Evolutionary conservation across 2,329 filamentous ascomycete genomes (phyloP), one percentile per base, ranked within the genome.

Genomic region (Emmonsiellopsis sp.): DNA sequence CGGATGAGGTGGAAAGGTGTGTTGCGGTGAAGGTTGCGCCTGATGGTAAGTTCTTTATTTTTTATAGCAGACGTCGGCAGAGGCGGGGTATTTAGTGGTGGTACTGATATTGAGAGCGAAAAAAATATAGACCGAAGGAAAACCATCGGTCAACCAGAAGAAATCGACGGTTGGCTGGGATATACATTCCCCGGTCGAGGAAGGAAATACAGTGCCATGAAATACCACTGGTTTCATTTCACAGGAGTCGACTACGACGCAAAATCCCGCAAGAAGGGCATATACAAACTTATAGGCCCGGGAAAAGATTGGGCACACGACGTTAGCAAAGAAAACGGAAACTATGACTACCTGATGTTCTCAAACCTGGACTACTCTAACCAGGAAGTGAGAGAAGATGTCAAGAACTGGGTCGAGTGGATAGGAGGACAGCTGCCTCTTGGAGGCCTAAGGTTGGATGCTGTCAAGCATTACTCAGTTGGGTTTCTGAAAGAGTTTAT

Each of bases 291-390:
- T 47, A 65, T 81, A 2, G 83, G 80, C 0, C 79, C 78, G 13
- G 63, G 72, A 55, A 86, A 86, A 62, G 75, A 76, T 38, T 88
- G 84, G 85, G 80, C 81, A 2, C 62, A 76, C 0, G 77, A 77
- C 11, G 83, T 85, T 3, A 81, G 82, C 31, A 76, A 79, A 16
- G 75, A 86, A 65, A 78, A 82, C 58, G 85, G 85, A 7, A 89
- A 89, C 62, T 83, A 79, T 50, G 76, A 78, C 58, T 87, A 83
- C 62, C 76, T 88, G 13, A 87, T 89, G 82, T 87, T 86, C 60
- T 81, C 82, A 5, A 82, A 89, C 65, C 66, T 89, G 40, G 84
- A 88, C 66, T 85, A 85, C 64, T 68, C 71, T 2, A 77, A 86
- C 54, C 74, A 75, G 0, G 84, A 86, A 59, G 85, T 88, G 8